A percentile compares a stretch with the other conserved stretches of the same genome.
These are phyloP conservation scores for Articulospora tetracladia DNA, from an alignment of 495 filamentous ascomycete species.

Conservation along the genomic window DNA sequence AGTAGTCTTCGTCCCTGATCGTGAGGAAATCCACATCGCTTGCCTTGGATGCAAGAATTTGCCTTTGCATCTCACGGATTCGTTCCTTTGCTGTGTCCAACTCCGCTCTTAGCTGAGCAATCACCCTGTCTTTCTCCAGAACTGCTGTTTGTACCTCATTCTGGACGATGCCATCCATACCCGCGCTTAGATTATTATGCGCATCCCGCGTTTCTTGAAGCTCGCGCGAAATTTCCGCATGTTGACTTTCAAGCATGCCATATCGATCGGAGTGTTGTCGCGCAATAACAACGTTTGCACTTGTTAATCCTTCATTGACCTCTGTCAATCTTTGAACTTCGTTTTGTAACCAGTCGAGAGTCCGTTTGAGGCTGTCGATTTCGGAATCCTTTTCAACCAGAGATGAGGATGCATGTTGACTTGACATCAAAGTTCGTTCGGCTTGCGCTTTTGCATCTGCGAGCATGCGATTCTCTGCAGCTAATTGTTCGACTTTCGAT, in stretches of 20 bases:
- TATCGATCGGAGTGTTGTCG: constrained; percentile 63
- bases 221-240: constrained; percentile 53
- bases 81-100: constrained; percentile 73
- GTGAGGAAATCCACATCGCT: constrained; percentile 74
- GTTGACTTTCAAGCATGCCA: constrained; percentile 53
- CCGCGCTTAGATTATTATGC: constrained; percentile 52
- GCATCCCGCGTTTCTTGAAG: constrained; percentile 58
- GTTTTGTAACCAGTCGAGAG: constrained; percentile 71
- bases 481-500: constrained; percentile 68
- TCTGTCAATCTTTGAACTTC: constrained; percentile 72
- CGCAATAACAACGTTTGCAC: constrained; percentile 65
- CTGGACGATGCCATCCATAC: constrained; percentile 61
- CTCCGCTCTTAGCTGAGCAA: constrained; percentile 70
- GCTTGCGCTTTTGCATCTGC: constrained; percentile 65
- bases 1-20: constrained; percentile 86
- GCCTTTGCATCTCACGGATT: constrained; percentile 71
- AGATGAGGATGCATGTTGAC: constrained; percentile 34
- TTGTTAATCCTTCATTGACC: constrained; percentile 67
- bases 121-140: constrained; percentile 72
- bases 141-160: constrained; percentile 57
- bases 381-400: constrained; percentile 69
- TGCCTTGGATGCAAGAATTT: constrained; percentile 65
- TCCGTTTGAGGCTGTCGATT: constrained; percentile 72
- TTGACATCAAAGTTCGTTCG: constrained; percentile 47
- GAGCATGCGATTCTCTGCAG: constrained; percentile 75